Evolutionary conservation across 2,329 filamentous ascomycete genomes (phyloP).

Genomic region (Arachnopeziza araneosa): DNA sequence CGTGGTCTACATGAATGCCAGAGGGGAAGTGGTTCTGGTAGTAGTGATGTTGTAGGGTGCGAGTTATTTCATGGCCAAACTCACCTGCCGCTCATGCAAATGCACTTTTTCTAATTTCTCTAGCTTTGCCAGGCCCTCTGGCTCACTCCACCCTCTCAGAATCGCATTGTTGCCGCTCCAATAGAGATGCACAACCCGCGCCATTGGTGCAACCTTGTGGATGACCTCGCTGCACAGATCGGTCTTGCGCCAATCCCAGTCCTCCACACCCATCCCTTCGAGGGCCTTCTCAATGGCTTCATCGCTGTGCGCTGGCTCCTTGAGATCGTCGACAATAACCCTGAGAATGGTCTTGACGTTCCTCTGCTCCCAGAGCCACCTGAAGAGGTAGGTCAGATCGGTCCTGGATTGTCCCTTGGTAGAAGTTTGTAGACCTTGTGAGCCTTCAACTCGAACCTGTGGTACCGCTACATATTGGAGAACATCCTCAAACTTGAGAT

Average conservation of each 20-base stretch:
- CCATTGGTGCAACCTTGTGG: slow-evolving; percentile 10
- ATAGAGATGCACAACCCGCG: slow-evolving; percentile 26
- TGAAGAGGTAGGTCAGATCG: slow-evolving; percentile 27
- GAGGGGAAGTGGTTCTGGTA: no score
- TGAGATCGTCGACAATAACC: slow-evolving; percentile 28
- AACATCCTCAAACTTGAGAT: slow-evolving; percentile 25
- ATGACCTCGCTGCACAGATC: slow-evolving; percentile 29
- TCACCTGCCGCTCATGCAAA: slow-evolving; percentile 23
- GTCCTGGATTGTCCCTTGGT: background rate
- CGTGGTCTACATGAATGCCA: no score
- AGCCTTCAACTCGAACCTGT: background rate
- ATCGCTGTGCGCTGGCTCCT: slow-evolving; percentile 23
- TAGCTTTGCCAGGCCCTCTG: slow-evolving; percentile 20
- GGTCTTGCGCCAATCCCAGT: slow-evolving; percentile 29
- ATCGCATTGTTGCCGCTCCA: slow-evolving; percentile 33
- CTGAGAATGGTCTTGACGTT: slow-evolving; percentile 26
- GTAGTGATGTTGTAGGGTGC: background rate
- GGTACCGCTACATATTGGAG: slow-evolving; percentile 28
- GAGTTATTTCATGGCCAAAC: background rate
- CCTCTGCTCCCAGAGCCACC: slow-evolving; percentile 25
- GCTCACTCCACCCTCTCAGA: slow-evolving; percentile 29
- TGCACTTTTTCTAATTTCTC: slow-evolving; percentile 23
- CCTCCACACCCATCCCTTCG: slow-evolving; percentile 24
- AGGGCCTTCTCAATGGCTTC: slow-evolving; percentile 28
- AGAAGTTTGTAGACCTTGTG: background rate